Evolutionary conservation across 805 yeast species (phyloP), one percentile per base, ranked within the genome.

Genomic region (Teunomyces pallodes): DNA sequence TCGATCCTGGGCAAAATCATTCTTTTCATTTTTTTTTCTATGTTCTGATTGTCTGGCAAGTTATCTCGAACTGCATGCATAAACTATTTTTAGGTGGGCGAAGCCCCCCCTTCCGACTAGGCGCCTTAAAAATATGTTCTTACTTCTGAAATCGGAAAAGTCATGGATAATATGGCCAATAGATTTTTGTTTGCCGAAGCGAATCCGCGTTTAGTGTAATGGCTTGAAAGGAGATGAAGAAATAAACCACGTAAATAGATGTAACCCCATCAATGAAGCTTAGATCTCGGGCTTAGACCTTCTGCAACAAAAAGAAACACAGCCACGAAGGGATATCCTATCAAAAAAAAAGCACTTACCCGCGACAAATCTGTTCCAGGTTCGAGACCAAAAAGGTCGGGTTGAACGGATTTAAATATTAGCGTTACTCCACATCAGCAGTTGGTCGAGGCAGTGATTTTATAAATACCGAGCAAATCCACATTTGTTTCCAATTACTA

Each of bases 1-100:
- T 92, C 97, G 97, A 92, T 90, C 97, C 97, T 91, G 97, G 97
- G 97, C 90, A 88, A 85, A 89, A 86, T 90, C 97, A 90, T 38
- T 40, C 45, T 40, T 40, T 53, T 46, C 24, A 4, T 20, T 30
- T 32, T 43, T 31, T 27, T 32, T 43, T 31, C 12, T 26, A 20
- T 39, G 10, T 4, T 6, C 16, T 9, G 6, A 35, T 5, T 20
- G 2, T 12, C 16, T 5, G 1, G 24, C 24, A 35, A 7, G 39
- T 9, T 9, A 4, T 3, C 24, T 12, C 9, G 24, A 35, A 9
- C 7, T 10, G 33, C 8, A 6, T 9, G 33, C 3, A n/a, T 10
- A 7, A 20, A 7, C 28, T 38, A 38, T 38, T 38, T 20, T 38
- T 38, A 38, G 20, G 14, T 6, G 4, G 35, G 17, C 35, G 17